Evolutionary conservation across 495 filamentous ascomycete species (phyloP), one percentile per base, ranked within the genome.

Genomic region (Durotheca rogersii): DNA sequence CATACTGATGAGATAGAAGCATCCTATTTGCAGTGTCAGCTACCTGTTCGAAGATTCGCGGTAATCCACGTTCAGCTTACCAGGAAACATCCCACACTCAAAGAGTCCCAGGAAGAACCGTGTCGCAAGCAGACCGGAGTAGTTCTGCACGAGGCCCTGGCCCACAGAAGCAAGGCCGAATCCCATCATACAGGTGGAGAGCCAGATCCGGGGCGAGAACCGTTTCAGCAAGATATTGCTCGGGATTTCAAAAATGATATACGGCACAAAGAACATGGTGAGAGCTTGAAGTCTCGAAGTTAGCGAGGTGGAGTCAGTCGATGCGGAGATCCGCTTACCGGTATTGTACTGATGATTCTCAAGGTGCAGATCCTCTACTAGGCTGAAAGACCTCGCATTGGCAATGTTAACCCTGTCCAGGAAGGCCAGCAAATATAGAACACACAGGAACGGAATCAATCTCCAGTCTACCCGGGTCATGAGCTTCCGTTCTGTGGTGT

Each of bases 251-350:
- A 85, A 85, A 36, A 92, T 53, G 53, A 95, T 79, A 64, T 96
- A 97, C 0, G 92, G 90, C 0, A 96, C 82, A 70, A 96, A 98
- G 77, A 96, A 95, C 55, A 95, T 92, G 16, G 82, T 83, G 49
- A 95, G 70, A 0, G 86, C 88, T 65, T 42, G 27, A 4, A 27
- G 29, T 7, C 9, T 33, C 2, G 1, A 7, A 35, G 18, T 48
- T 20, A 49, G 55, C 16, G 42, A 47, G 20, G 20, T n/a, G n/a
- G 9, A 10, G 1, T 16, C 6, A 23, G 23, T 17, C 9, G 14
- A 19, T 29, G 30, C n/a, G 10, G 7, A 23, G 39, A 20, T 29
- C n/a, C n/a, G 12, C 45, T 40, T 56, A 63, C 62, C 56, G 10
- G 80, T 86, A 69, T 92, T 93, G 68, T 85, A 91, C 59, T 87